A percentile compares a stretch with the other conserved stretches of the same genome.
phyloP scores from a whole-genome alignment of 139 green algal species.

The Picocystis salinarum region DNA sequence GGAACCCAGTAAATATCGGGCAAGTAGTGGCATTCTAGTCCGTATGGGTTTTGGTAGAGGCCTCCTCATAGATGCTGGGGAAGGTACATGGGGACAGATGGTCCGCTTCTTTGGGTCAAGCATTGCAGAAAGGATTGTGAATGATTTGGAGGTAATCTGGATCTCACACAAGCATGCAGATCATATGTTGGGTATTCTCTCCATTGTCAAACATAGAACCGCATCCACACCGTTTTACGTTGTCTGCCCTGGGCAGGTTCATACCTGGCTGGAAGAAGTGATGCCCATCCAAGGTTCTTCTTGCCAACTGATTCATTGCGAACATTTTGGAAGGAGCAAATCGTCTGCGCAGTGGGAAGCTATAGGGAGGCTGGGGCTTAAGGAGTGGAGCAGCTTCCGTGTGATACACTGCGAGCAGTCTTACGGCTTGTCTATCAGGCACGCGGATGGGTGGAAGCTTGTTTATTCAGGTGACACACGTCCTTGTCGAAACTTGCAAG shows the following conservation, averaged over 20 bases:
- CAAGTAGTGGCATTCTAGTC: constrained; percentile 12
- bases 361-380: no score
- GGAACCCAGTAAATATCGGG: constrained; percentile 19
- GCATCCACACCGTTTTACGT: constrained; percentile 28
- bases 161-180: constrained; percentile 10
- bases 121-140: neutral
- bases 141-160: constrained; percentile 1
- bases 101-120: neutral
- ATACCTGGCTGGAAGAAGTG: constrained; percentile 28
- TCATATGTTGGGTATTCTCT: constrained; percentile 13
- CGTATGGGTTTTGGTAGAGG: no score
- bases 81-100: constrained; percentile 10
- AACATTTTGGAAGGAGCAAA: no score
- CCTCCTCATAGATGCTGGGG: constrained; percentile 6
- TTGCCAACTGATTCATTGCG: neutral
- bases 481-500: neutral
- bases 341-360: no score
- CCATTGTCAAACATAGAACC: neutral
- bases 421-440: no score
- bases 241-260: constrained; percentile 22
- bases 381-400: no score
- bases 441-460: constrained; percentile 14
- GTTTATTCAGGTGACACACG: constrained; percentile 5
- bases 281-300: no score
- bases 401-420: no score